These are phyloP conservation scores for Nepenthes mirabilis DNA, from an alignment of 148 eudicot genomes.

Conservation along the genomic window DNA sequence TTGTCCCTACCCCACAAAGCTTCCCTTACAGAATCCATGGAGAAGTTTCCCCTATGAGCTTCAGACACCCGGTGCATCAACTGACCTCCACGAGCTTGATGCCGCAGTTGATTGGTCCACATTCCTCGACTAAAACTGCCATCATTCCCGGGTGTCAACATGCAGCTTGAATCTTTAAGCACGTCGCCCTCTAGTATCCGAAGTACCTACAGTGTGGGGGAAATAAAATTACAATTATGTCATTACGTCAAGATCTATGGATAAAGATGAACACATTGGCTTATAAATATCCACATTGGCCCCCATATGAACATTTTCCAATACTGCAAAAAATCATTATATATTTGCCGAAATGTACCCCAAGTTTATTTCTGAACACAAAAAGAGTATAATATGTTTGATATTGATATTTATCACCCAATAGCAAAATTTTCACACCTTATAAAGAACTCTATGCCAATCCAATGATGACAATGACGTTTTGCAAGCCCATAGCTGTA, in stretches of 20 bases:
- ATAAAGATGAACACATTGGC: not conserved
- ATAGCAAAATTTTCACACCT: too few species aligned
- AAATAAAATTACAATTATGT: not conserved
- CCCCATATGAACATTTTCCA: too few species aligned
- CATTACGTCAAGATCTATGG: not conserved
- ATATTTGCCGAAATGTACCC: too few species aligned
- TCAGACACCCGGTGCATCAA: conserved; percentile 18
- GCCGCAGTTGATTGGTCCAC: conserved; percentile 16
- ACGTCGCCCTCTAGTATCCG: conserved; percentile 73
- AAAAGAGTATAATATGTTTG: too few species aligned
- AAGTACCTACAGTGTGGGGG: conserved; percentile 31
- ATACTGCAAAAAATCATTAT: too few species aligned
- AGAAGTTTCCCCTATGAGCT: conserved; percentile 27
- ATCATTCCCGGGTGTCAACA: conserved; percentile 33
- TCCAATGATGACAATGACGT: too few species aligned
- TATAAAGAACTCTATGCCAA: too few species aligned
- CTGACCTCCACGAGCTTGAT: conserved; percentile 12
- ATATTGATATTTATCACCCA: too few species aligned
- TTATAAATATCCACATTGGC: too few species aligned
- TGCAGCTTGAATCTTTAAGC: conserved; percentile 40
- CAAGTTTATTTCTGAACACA: too few species aligned
- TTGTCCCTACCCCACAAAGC: conserved; percentile 29
- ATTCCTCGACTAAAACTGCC: conserved; percentile 61
- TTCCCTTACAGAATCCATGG: conserved; percentile 24
- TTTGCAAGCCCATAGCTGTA: too few species aligned